Evolutionary conservation across 768 basidiomycete genomes (phyloP), one percentile per base, ranked within the genome.

Genomic region (Amylocystis lapponica): DNA sequence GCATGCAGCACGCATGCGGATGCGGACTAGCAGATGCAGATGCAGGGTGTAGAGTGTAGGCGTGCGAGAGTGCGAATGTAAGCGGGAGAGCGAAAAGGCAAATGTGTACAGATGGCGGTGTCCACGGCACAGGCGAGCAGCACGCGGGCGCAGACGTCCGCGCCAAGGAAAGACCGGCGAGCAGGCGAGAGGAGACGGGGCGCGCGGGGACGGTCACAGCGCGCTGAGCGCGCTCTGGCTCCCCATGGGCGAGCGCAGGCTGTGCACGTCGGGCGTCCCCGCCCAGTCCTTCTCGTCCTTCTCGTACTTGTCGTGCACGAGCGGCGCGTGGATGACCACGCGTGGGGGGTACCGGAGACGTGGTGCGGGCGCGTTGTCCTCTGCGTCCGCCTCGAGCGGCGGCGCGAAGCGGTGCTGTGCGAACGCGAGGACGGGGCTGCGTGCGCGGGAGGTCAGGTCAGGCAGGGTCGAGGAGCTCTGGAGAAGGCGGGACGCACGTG

Each of bases 401-500:
- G 78, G 70, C 4, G 62, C 62, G 13, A 70, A 27, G 34, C 61
- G 65, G 58, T 81, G 76, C 42, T 83, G 81, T 4, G 58, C 65
- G 53, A 66, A 68, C 1, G 79, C 77, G 22, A 81, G 64, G 4
- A 70, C 50, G 2, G 78, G 79, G 23, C 80, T 81, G 41, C 25
- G n/a, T 9, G 26, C 19, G 19, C 13, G 36, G 32, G 16, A 12
- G 3, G 35, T 36, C 14, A n/a, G 33, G 16, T 20, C 2, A 20
- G 35, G 19, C 9, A 23, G 39, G 2, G n/a, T 14, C 19, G 13
- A 20, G 10, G 4, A 14, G 14, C 7, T 21, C 27, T 34, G 33
- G 30, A 33, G 26, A 35, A 33, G 23, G 4, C 14, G 36, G 7
- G 20, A 27, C n/a, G 68, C 80, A 84, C 81, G 69, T 79, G 13